Conservation (phyloP, 169 alveolate genomes). For the Eimeria tenella region DNA sequence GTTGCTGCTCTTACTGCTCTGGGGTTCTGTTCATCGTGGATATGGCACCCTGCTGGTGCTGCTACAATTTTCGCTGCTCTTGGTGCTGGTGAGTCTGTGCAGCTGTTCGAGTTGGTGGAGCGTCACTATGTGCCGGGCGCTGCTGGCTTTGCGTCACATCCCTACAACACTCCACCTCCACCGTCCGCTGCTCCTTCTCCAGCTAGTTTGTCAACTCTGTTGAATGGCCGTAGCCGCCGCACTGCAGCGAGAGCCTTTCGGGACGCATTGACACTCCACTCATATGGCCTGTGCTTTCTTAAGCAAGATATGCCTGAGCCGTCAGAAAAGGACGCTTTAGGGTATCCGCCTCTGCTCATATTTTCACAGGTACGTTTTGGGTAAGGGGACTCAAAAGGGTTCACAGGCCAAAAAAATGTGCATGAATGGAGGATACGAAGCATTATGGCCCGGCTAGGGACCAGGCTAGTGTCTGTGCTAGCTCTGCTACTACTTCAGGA, state of each 20-base stretch:
- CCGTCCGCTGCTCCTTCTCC: constrained; percentile 16
- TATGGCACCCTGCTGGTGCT: constrained; percentile 1
- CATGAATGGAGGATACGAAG: too few species aligned
- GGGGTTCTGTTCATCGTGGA: not conserved
- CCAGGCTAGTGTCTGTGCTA: too few species aligned
- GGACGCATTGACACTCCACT: constrained; percentile 67
- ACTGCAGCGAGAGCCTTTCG: constrained; percentile 75
- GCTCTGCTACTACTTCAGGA: constrained; percentile 11
- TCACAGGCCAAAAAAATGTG: too few species aligned
- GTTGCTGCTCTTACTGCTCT: constrained; percentile 7
- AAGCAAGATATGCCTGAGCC: constrained; percentile 35
- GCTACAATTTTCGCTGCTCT: not conserved
- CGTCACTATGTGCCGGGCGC: constrained; percentile 31
- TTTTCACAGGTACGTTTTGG: constrained; percentile 9
- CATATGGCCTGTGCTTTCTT: constrained; percentile 46
- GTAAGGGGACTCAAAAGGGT: not conserved
- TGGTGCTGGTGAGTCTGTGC: constrained; percentile 4
- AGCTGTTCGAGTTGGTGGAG: constrained; percentile 51
- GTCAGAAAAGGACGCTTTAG: not conserved
- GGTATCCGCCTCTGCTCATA: constrained; percentile 15
- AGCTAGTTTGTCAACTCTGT: not conserved
- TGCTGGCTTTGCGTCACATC: not conserved
- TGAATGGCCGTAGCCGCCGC: constrained; percentile 76
- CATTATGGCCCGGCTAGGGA: too few species aligned
- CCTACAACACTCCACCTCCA: constrained; percentile 33